A percentile compares a stretch with the other conserved stretches of the same genome.
Conservation (phyloP, 1,284 basidiomycete genomes). For the Ceratorhiza oryzae-sativae region DNA sequence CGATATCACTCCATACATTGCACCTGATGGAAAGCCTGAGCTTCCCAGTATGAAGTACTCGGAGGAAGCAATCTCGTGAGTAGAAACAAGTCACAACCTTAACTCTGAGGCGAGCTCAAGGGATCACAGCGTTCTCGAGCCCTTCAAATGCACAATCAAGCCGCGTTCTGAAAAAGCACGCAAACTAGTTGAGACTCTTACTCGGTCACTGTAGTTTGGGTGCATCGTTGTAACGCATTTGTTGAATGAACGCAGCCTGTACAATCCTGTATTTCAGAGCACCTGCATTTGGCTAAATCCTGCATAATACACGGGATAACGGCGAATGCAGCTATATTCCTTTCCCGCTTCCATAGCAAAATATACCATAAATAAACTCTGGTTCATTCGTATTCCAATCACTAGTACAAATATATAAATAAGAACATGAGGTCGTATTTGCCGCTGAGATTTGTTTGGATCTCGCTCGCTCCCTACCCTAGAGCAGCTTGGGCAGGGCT, state of each 20-base stretch:
- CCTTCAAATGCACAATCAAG: slow-evolving; percentile 21
- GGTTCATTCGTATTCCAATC: neutral
- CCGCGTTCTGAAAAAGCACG: slow-evolving; percentile 1
- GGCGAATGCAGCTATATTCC: no score
- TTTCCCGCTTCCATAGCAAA: neutral
- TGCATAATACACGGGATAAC: no score
- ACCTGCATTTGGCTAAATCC: no score
- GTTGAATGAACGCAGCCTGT: no score
- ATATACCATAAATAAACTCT: neutral
- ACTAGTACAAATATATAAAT: neutral
- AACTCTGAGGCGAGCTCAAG: neutral
- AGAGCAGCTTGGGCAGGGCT: neutral
- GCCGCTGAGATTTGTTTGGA: neutral
- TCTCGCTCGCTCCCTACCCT: neutral
- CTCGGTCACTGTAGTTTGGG: no score
- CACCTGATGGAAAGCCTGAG: neutral
- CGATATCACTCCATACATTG: neutral
- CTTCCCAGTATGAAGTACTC: slow-evolving; percentile 19
- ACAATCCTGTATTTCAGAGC: no score
- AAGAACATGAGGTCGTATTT: neutral
- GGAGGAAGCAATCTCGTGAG: neutral
- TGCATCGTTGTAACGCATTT: no score
- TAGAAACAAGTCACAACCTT: neutral
- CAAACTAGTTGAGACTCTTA: slow-evolving; percentile 13
- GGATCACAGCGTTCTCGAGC: neutral